Percentiles rank a stretch among this genome's conserved stretches.
phyloP scores from a whole-genome alignment of 495 filamentous ascomycete genomes.

The Margaritispora aquatica region DNA sequence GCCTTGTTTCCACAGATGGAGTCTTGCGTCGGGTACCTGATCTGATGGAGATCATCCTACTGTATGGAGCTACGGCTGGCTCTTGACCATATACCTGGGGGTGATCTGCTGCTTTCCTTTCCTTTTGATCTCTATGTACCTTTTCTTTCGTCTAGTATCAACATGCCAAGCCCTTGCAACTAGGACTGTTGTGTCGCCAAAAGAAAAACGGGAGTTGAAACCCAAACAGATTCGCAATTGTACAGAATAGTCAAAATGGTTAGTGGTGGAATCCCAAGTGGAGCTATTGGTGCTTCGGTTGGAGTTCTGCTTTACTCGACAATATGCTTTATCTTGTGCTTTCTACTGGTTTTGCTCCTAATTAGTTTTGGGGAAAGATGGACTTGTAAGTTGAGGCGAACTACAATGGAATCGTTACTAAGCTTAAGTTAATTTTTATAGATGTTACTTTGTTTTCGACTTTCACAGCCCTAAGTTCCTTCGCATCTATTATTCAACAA shows the following conservation, averaged over 20 bases:
- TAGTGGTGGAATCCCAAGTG: slow-evolving; percentile 34
- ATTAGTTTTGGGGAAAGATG: slow-evolving; percentile 38
- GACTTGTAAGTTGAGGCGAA: slow-evolving; percentile 39
- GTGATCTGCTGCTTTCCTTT: background rate
- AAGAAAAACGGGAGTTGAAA: slow-evolving; percentile 2
- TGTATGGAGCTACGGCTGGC: slow-evolving; percentile 1
- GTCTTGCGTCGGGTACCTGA: slow-evolving; percentile 3
- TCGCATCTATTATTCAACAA: slow-evolving; percentile 39
- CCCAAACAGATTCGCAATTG: background rate
- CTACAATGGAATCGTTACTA: no score
- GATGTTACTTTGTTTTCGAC: slow-evolving; percentile 38
- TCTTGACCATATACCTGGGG: slow-evolving; percentile 3
- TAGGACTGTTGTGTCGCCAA: background rate
- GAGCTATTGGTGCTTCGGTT: slow-evolving; percentile 31
- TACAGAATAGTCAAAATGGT: slow-evolving; percentile 19
- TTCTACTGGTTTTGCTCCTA: slow-evolving; percentile 34
- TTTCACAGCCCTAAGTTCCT: slow-evolving; percentile 31
- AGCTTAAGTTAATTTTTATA: no score
- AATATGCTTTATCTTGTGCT: slow-evolving; percentile 29
- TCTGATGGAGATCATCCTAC: slow-evolving; percentile 2
- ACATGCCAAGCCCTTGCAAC: background rate
- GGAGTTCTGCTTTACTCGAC: slow-evolving; percentile 36
- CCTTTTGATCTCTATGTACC: slow-evolving; percentile 1
- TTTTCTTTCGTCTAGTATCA: background rate
- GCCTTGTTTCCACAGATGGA: background rate